Conservation (phyloP, 805 yeast species). For the Suhomyces faveliae region DNA sequence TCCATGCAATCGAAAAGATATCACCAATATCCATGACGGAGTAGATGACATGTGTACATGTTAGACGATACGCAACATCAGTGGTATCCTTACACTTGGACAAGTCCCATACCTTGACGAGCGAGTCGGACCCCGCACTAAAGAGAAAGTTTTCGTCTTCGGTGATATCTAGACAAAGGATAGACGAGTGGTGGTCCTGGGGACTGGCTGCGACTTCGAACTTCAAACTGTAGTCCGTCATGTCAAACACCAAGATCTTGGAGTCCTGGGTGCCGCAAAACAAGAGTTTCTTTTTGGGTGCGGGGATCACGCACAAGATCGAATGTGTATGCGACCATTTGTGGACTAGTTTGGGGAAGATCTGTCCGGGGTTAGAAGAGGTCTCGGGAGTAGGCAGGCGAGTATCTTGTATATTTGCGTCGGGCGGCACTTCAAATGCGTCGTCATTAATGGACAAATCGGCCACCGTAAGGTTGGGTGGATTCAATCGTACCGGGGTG, state of each 20-base stretch:
- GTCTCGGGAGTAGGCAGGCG: too few species aligned
- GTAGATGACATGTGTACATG: conserved; percentile 67
- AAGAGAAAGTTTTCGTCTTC: conserved; percentile 59
- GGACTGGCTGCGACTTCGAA: conserved; percentile 37
- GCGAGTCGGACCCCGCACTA: conserved; percentile 87
- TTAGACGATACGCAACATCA: conserved; percentile 11
- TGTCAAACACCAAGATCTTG: conserved; percentile 67
- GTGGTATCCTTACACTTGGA: conserved; percentile 20
- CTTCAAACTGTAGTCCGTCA: conserved; percentile 58
- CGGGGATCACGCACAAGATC: conserved; percentile 67
- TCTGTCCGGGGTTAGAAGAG: too few species aligned
- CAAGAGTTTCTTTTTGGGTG: conserved; percentile 54
- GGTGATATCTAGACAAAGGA: conserved; percentile 63
- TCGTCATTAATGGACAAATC: conserved; percentile 6
- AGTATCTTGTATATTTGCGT: too few species aligned
- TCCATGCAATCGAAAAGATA: conserved; percentile 79
- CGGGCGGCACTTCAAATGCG: background rate
- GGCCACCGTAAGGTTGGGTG: conserved; percentile 19
- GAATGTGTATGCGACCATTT: conserved; percentile 75
- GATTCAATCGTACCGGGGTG: conserved; percentile 24
- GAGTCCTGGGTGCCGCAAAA: conserved; percentile 94
- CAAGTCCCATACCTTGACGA: conserved; percentile 82
- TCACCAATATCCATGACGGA: conserved; percentile 90
- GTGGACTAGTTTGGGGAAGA: conserved; percentile 38
- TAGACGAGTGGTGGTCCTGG: conserved; percentile 70